A percentile compares a stretch with the other conserved stretches of the same genome.
Conservation (phyloP, 768 basidiomycete genomes). For the Daedaleopsis nitida region DNA sequence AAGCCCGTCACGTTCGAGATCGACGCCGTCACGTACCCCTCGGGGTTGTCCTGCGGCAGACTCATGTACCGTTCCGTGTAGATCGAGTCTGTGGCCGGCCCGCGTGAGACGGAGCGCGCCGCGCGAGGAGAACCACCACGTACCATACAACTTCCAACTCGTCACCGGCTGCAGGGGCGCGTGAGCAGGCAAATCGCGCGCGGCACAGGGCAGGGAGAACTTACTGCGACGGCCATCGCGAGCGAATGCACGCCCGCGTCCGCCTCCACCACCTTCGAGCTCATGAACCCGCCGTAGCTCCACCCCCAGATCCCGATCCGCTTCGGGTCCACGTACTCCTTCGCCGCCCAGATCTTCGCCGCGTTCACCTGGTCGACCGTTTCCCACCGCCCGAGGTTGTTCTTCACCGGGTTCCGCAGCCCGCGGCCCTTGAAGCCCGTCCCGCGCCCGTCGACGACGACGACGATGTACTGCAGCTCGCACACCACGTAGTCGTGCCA, state of each 20-base stretch:
- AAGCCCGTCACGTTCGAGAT: slow-evolving; percentile 90
- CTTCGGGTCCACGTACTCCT: slow-evolving; percentile 84
- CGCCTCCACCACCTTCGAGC: slow-evolving; percentile 88
- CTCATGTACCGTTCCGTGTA: slow-evolving; percentile 99
- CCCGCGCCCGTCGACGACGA: slow-evolving; percentile 90
- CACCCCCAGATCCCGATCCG: slow-evolving; percentile 98
- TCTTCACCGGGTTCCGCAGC: slow-evolving; percentile 85
- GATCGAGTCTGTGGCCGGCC: slow-evolving; percentile 69
- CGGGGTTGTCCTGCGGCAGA: slow-evolving; percentile 72
- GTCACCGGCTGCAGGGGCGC: slow-evolving; percentile 68
- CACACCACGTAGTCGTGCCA: slow-evolving; percentile 90
- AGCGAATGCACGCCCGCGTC: slow-evolving; percentile 87
- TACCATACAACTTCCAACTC: slow-evolving; percentile 82
- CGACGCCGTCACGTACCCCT: slow-evolving; percentile 88
- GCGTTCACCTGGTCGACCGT: slow-evolving; percentile 87
- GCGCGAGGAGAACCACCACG: slow-evolving; percentile 21
- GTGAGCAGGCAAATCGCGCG: slow-evolving; percentile 6
- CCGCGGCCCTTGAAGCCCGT: slow-evolving; percentile 89
- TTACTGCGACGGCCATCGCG: slow-evolving; percentile 87
- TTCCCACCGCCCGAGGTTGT: slow-evolving; percentile 88
- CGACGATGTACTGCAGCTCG: slow-evolving; percentile 79
- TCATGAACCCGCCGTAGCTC: slow-evolving; percentile 98
- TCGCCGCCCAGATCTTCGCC: slow-evolving; percentile 86
- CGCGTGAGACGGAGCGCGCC: neutral
- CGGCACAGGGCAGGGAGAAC: slow-evolving; percentile 31